These are phyloP conservation scores for Martensiomyces pterosporus DNA, from an alignment of 192 early-diverging fungal genomes.

Conservation along the genomic window DNA sequence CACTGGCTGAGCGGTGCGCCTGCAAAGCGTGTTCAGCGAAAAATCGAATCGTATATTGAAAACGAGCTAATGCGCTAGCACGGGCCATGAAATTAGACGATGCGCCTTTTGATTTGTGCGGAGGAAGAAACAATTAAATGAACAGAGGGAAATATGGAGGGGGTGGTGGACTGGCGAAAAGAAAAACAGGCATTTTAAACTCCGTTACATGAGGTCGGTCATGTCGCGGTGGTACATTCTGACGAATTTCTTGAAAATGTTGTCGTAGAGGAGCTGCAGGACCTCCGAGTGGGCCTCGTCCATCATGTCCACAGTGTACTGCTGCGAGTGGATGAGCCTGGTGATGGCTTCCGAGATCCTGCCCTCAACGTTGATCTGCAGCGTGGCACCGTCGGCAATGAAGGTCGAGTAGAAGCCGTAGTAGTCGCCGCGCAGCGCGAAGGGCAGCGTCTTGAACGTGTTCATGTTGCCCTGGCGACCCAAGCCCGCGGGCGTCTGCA, in stretches of 20 bases:
- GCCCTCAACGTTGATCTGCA: constrained; percentile 50
- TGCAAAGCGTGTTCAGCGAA: too few relatives aligned
- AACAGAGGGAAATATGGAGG: too few relatives aligned
- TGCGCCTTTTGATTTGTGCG: too few relatives aligned
- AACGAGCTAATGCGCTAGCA: too few relatives aligned
- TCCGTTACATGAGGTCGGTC: constrained; percentile 34
- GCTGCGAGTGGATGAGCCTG: constrained; percentile 38
- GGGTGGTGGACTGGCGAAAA: too few relatives aligned
- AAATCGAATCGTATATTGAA: too few relatives aligned
- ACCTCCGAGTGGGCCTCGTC: constrained; percentile 54
- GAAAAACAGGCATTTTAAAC: too few relatives aligned
- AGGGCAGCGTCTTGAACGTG: constrained; percentile 47
- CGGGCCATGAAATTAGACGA: too few relatives aligned
- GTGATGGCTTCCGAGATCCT: constrained; percentile 46
- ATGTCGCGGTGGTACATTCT: constrained; percentile 50
- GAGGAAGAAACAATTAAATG: too few relatives aligned
- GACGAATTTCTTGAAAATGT: constrained; percentile 53
- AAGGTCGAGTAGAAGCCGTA: constrained; percentile 53
- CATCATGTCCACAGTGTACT: constrained; percentile 55
- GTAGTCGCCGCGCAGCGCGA: constrained; percentile 49
- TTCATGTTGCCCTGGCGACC: constrained; percentile 42
- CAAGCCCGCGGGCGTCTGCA: constrained; percentile 48
- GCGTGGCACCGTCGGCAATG: constrained; percentile 48
- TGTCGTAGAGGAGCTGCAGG: constrained; percentile 53
- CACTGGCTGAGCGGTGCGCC: too few relatives aligned